A percentile compares a stretch with the other conserved stretches of the same genome.
Evolutionary conservation across 1,284 basidiomycete species (phyloP).

Genomic region (Rhodotorula sp.): DNA sequence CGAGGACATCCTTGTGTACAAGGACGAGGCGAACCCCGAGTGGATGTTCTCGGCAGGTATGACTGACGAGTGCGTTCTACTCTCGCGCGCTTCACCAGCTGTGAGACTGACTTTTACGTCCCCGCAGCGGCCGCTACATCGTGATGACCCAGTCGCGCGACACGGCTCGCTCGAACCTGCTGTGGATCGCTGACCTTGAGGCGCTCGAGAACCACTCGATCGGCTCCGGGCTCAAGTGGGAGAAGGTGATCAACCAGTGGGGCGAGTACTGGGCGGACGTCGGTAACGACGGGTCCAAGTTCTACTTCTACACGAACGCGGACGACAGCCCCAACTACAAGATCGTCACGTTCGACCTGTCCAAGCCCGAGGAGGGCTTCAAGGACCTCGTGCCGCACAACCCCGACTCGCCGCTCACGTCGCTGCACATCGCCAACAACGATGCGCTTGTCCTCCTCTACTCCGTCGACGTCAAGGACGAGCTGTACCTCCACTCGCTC

Average conservation of each 20-base stretch:
- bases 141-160: conserved; percentile 63
- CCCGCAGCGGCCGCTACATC: conserved; percentile 57
- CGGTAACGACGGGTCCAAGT: conserved; percentile 65
- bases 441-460: conserved; percentile 68
- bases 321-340: conserved; percentile 57
- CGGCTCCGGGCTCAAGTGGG: conserved; percentile 54
- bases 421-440: conserved; percentile 60
- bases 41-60: conserved; percentile 59
- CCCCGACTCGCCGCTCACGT: conserved; percentile 62
- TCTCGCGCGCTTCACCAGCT: too few relatives aligned
- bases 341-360: conserved; percentile 67
- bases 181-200: conserved; percentile 70
- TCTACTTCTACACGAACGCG: conserved; percentile 69
- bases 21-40: conserved; percentile 65
- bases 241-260: conserved; percentile 38
- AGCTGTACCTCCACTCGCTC: conserved; percentile 72
- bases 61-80: conserved; percentile 39
- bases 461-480: conserved; percentile 79
- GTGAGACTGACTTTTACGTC: too few relatives aligned
- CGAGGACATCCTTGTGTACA: conserved; percentile 67
- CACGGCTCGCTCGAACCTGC: conserved; percentile 60
- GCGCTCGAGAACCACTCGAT: conserved; percentile 58
- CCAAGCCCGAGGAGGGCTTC: conserved; percentile 57
- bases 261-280: conserved; percentile 56
- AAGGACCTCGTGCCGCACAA: conserved; percentile 72